These are phyloP conservation scores for Cardamine chenopodiifolia DNA, from an alignment of 345 rosid genomes.

Conservation along the genomic window DNA sequence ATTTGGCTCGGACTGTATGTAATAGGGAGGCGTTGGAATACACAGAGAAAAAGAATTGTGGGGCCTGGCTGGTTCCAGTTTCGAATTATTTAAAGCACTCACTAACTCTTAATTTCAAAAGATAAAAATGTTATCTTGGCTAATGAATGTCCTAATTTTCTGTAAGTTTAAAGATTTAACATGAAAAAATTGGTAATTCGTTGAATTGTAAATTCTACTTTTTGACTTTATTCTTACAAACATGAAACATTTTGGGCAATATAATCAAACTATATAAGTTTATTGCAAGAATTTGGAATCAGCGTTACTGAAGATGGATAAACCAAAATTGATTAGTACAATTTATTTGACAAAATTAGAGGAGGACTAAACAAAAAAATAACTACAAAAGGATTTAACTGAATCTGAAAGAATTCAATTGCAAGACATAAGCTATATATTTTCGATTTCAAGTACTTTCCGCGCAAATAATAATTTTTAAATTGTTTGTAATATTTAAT, in stretches of 20 bases:
- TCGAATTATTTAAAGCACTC: neutral
- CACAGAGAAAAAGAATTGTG: neutral
- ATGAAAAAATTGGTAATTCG: neutral
- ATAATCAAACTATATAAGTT: neutral
- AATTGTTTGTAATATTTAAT: neutral
- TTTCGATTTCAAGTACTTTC: no score
- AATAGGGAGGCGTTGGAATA: neutral
- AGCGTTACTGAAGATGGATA: neutral
- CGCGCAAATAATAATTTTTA: no score
- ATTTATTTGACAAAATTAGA: neutral
- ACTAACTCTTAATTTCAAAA: neutral
- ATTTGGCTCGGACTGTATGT: neutral
- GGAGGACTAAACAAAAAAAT: neutral
- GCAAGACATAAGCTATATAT: neutral
- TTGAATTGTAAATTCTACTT: neutral
- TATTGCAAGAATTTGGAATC: neutral
- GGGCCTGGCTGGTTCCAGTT: slow-evolving; percentile 22
- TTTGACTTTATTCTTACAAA: neutral
- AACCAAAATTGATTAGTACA: neutral
- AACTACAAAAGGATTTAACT: neutral
- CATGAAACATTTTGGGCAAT: neutral
- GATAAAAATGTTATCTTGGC: neutral
- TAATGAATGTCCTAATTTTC: neutral
- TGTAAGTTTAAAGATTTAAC: neutral
- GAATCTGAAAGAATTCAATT: neutral